Evolutionary conservation across 1,284 basidiomycete species (phyloP).

Genomic region (Cryptococcus sp.): DNA sequence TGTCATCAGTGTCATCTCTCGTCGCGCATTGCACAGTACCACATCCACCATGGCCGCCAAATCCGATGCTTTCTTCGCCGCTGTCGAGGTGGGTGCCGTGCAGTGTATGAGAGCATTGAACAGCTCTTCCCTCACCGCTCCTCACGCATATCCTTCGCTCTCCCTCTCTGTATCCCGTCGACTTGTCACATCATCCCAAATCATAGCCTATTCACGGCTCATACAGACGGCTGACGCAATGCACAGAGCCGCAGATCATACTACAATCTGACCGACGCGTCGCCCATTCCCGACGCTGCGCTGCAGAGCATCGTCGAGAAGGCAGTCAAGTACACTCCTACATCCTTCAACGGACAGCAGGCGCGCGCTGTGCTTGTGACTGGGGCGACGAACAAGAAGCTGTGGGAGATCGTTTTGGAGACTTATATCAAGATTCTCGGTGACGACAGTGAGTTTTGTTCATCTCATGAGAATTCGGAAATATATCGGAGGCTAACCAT

Average conservation of each 20-base stretch:
- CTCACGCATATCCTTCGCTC: not conserved
- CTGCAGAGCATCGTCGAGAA: conserved; percentile 53
- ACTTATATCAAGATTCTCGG: conserved; percentile 31
- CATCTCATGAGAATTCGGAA: not conserved
- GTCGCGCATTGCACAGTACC: not conserved
- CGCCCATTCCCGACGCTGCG: conserved; percentile 48
- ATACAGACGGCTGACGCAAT: no score
- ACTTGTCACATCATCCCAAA: no score
- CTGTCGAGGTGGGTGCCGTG: conserved; percentile 43
- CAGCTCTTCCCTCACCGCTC: not conserved
- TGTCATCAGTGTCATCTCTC: not conserved
- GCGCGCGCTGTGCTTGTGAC: conserved; percentile 55
- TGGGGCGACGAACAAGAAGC: conserved; percentile 51
- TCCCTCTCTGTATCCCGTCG: no score
- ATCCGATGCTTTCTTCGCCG: conserved; percentile 39
- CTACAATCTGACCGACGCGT: conserved; percentile 53
- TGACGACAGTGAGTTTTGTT: conserved; percentile 27
- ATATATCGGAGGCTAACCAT: not conserved
- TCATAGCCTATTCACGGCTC: no score
- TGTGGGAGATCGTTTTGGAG: conserved; percentile 53
- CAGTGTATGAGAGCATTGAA: not conserved
- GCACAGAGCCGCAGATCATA: conserved; percentile 51
- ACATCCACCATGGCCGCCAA: conserved; percentile 11
- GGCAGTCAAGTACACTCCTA: conserved; percentile 55
- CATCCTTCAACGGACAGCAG: conserved; percentile 56